Evolutionary conservation across 2,329 filamentous ascomycete genomes (phyloP).

Genomic region (Ophiostoma sp.): DNA sequence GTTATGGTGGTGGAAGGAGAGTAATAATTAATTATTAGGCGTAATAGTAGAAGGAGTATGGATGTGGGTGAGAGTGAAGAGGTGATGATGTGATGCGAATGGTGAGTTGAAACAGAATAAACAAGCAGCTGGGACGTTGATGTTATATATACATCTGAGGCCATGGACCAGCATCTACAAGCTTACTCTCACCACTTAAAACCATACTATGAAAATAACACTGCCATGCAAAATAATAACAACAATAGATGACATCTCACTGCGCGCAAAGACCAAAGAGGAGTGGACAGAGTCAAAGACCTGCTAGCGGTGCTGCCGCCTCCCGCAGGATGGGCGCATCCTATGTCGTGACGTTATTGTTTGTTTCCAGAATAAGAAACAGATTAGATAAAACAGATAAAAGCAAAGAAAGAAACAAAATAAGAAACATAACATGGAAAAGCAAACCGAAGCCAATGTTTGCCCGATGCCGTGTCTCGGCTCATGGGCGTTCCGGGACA

Average conservation of each 20-base stretch:
- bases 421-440: background rate
- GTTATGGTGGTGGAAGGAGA: background rate
- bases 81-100: background rate
- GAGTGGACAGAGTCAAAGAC: background rate
- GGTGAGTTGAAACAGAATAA: background rate
- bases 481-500: background rate
- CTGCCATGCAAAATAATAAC: background rate
- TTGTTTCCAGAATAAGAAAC: background rate
- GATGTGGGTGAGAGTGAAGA: background rate
- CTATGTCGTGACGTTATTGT: background rate
- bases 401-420: background rate
- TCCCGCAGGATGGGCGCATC: background rate
- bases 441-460: background rate
- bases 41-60: background rate
- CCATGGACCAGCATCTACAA: background rate
- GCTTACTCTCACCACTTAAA: background rate
- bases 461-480: conserved; percentile 4
- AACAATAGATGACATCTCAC: background rate
- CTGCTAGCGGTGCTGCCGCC: background rate
- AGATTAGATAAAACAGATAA: background rate
- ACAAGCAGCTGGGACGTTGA: background rate
- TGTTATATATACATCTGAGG: background rate
- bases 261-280: background rate
- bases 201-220: no score
- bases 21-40: background rate